Evolutionary conservation across 2,329 filamentous ascomycete genomes (phyloP).

Genomic region (Blumeria graminis): DNA sequence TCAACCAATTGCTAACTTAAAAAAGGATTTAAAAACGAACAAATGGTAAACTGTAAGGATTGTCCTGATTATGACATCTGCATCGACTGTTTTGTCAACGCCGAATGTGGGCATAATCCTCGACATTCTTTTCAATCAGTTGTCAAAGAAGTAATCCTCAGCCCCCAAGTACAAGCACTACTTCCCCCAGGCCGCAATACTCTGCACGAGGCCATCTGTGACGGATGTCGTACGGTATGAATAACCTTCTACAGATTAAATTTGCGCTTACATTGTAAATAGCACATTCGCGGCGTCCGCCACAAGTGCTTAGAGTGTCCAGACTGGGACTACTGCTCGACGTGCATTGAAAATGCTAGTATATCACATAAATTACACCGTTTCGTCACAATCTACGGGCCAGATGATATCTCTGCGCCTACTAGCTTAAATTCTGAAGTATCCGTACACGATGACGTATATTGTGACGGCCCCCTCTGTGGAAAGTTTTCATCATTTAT

Average conservation of each 20-base stretch:
- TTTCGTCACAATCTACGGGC: conserved; percentile 70
- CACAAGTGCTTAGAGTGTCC: conserved; percentile 95
- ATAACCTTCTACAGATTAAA: not conserved
- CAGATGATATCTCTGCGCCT: conserved; percentile 19
- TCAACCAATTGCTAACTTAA: conserved; percentile 9
- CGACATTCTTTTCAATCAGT: conserved; percentile 56
- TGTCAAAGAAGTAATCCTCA: conserved; percentile 35
- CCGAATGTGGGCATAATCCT: conserved; percentile 76
- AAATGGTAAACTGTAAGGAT: conserved; percentile 62
- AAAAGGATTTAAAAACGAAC: conserved; percentile 35
- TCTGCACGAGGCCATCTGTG: conserved; percentile 72
- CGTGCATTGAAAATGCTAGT: conserved; percentile 43
- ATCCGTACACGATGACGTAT: conserved; percentile 57
- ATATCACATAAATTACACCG: conserved; percentile 61
- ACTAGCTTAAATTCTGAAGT: conserved; percentile 20
- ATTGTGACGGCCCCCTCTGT: conserved; percentile 87
- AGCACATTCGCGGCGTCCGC: conserved; percentile 65
- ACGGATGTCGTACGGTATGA: conserved; percentile 61
- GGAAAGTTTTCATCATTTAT: conserved; percentile 44
- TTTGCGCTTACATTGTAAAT: not conserved
- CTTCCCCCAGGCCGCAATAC: conserved; percentile 60
- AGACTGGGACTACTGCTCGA: conserved; percentile 84
- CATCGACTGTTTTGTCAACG: conserved; percentile 49
- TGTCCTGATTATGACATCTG: conserved; percentile 91
- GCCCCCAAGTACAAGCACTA: conserved; percentile 35